These are phyloP conservation scores for Tilletia caries DNA, from an alignment of 1,284 basidiomycete species.

Conservation along the genomic window DNA sequence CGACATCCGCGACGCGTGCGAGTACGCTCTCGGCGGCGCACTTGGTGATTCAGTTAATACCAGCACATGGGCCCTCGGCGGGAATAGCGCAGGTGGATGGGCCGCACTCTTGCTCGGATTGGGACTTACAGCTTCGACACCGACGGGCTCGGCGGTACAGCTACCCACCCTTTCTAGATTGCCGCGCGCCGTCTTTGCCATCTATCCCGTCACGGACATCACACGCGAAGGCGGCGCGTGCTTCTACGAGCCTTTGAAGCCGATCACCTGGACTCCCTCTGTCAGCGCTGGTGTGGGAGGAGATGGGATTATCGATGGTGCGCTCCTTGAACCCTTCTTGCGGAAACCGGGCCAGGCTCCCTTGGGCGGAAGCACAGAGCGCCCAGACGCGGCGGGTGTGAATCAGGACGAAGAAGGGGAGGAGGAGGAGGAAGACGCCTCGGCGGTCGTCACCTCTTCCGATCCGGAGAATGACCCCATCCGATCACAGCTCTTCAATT, in stretches of 20 bases:
- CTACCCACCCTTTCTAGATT: constrained; percentile 18
- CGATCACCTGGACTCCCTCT: constrained; percentile 31
- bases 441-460: background rate
- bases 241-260: constrained; percentile 31
- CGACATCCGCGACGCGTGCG: constrained; percentile 30
- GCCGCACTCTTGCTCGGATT: constrained; percentile 34
- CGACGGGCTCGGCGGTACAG: constrained; percentile 11
- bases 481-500: constrained; percentile 34
- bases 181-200: constrained; percentile 30
- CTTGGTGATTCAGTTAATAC: constrained; percentile 20
- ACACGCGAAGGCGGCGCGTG: constrained; percentile 23
- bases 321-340: background rate
- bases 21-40: constrained; percentile 24
- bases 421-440: background rate
- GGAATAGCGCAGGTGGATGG: constrained; percentile 38
- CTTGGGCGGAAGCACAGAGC: too few species aligned
- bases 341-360: background rate
- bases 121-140: constrained; percentile 17
- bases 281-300: constrained; percentile 12
- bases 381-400: too few species aligned
- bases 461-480: constrained; percentile 24
- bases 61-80: constrained; percentile 30
- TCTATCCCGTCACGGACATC: constrained; percentile 40
- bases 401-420: too few species aligned
- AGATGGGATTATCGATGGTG: background rate